Base-by-base conservation (phyloP, 1,284 basidiomycete species). In the Xerocomus amazonicus region DNA sequence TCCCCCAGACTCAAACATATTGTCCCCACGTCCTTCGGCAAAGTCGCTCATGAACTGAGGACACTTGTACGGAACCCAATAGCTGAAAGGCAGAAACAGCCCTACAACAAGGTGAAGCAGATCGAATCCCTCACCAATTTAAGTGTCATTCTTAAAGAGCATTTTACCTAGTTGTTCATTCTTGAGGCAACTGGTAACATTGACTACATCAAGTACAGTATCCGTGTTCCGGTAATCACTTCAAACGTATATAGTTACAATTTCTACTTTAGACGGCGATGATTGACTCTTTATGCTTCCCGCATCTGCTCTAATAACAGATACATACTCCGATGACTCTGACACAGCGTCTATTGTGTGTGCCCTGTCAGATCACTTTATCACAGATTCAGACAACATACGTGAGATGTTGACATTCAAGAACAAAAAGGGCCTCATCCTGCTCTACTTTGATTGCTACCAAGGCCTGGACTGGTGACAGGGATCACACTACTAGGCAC, bases 331-430 rank as follows among this genome's bases (percentile, higher is more conserved):
- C 57, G 3, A 26, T 12, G 59, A 61, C 58, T 4, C n/a, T n/a
- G 59, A 61, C 12, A 59, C 55, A 4, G 62, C 59, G 2, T 57
- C 57, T 5, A 33, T 61, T 2, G 57, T 59, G 57, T 23, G 55
- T n/a, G n/a, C 45, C 5, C 51, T 58, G 19, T 58, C 55, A 3
- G 43, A 46, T 14, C 46, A 60, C n/a, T n/a, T 28, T 62, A 4
- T 51, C 51, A 13, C 6, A 0, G 55, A 55, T 52, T 48, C 13
- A 59, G 62, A 49, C 28, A 60, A 60, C 32, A 60, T 62, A 58
- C 5, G 60, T 5, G 58, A 62, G 29, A 59, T 59, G 14, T 27
- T 58, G 38, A 51, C 48, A 2, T 31, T 60, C 16, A 60, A 32
- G 17, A 60, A 48, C 1, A 28, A 60, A 62, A 9, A 48, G 57